A percentile compares a stretch with the other conserved stretches of the same genome.
phyloP scores from a whole-genome alignment of 1,139 yeast species.

The Saccharomyces hybrid region DNA sequence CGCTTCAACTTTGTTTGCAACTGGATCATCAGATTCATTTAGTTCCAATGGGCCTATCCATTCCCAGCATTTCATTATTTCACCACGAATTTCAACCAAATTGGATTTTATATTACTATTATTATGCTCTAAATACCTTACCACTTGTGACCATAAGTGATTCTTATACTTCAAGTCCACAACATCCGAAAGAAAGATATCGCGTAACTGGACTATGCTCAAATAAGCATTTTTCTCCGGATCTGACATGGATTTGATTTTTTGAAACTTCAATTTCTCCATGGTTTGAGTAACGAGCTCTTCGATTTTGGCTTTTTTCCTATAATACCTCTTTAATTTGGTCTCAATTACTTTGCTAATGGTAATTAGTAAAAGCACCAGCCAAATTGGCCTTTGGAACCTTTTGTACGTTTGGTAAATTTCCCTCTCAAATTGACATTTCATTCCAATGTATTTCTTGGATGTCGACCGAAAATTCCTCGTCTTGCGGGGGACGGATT shows the following conservation, averaged over 20 bases:
- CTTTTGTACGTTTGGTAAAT: slow-evolving; percentile 43
- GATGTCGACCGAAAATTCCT: slow-evolving; percentile 67
- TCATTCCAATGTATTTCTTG: slow-evolving; percentile 54
- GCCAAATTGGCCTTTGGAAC: slow-evolving; percentile 38
- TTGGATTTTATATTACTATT: slow-evolving; percentile 30
- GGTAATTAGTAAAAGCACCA: slow-evolving; percentile 23
- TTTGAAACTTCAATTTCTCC: slow-evolving; percentile 38
- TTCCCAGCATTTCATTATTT: slow-evolving; percentile 83
- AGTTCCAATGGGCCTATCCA: slow-evolving; percentile 50
- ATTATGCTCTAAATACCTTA: slow-evolving; percentile 54
- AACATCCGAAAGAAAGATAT: slow-evolving; percentile 45
- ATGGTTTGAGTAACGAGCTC: slow-evolving; percentile 37
- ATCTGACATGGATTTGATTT: slow-evolving; percentile 18
- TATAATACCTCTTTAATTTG: slow-evolving; percentile 34
- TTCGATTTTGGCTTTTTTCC: slow-evolving; percentile 35
- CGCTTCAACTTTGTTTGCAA: neutral
- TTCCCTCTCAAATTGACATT: slow-evolving; percentile 53
- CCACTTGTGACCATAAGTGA: slow-evolving; percentile 58
- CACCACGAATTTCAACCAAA: slow-evolving; percentile 67
- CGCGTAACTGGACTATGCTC: slow-evolving; percentile 73
- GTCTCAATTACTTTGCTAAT: slow-evolving; percentile 30
- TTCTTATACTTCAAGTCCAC: slow-evolving; percentile 42
- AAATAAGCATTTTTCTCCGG: slow-evolving; percentile 37
- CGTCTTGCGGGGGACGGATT: slow-evolving; percentile 12
- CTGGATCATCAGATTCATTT: neutral